Evolutionary conservation across 2,329 filamentous ascomycete species (phyloP).

Genomic region (Pseudogymnoascus sp.): DNA sequence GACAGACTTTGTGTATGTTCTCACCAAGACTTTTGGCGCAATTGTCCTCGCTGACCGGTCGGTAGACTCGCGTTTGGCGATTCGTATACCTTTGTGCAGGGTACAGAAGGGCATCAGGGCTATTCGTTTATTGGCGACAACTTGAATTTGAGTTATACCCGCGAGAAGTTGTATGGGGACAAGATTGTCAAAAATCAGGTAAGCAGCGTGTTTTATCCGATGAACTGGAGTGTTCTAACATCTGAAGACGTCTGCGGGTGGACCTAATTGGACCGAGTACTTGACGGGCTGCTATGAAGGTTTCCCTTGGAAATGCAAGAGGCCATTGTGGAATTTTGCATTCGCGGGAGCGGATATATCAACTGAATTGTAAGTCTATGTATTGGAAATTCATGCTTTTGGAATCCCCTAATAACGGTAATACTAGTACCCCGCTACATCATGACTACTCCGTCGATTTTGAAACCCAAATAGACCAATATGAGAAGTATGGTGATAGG

Average conservation of each 20-base stretch:
- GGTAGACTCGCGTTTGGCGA: conserved; percentile 40
- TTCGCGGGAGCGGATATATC: conserved; percentile 46
- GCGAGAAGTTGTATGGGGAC: conserved; percentile 35
- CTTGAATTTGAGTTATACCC: conserved; percentile 38
- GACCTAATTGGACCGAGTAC: conserved; percentile 47
- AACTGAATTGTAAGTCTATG: conserved; percentile 28
- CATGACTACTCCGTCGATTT: conserved; percentile 42
- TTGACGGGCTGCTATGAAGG: conserved; percentile 43
- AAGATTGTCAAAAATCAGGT: conserved; percentile 43
- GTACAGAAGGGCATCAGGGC: conserved; percentile 40
- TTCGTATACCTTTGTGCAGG: conserved; percentile 46
- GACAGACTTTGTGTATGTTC: conserved; percentile 13
- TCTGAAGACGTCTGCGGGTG: conserved; percentile 41
- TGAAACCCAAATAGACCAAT: conserved; percentile 43
- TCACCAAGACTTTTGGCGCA: not conserved
- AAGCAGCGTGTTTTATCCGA: not conserved
- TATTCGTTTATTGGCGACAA: conserved; percentile 48
- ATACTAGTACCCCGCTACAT: conserved; percentile 37
- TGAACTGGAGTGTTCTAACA: not conserved
- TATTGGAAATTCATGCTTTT: not conserved
- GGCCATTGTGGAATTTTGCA: conserved; percentile 48
- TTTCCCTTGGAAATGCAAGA: conserved; percentile 35
- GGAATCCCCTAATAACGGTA: not conserved
- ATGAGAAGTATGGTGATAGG: conserved; percentile 32
- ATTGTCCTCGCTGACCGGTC: not conserved